Conservation (phyloP, 441 rosid genomes). For the Capsella rubella region DNA sequence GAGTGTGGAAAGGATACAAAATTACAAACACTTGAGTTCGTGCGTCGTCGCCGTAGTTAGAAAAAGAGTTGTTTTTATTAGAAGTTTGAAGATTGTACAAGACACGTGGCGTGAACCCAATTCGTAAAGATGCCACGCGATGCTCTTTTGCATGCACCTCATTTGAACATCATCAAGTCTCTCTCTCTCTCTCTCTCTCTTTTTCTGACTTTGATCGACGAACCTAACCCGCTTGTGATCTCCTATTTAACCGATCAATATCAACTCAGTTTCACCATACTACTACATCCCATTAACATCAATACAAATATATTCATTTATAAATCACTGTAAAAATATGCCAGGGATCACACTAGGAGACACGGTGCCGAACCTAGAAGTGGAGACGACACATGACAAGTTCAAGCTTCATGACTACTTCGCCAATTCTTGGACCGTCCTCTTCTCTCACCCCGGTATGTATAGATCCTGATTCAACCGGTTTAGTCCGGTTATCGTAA, state of each 20-base stretch:
- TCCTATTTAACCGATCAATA: slow-evolving; percentile 30
- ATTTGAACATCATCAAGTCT: slow-evolving; percentile 20
- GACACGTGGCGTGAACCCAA: slow-evolving; percentile 31
- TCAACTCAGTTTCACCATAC: neutral
- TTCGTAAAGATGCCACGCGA: slow-evolving; percentile 35
- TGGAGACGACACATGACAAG: slow-evolving; percentile 68
- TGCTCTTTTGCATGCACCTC: slow-evolving; percentile 38
- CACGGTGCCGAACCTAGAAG: slow-evolving; percentile 64
- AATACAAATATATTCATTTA: neutral
- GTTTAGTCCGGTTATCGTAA: neutral
- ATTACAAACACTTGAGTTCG: slow-evolving; percentile 17
- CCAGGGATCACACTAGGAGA: slow-evolving; percentile 85
- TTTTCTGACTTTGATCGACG: slow-evolving; percentile 18
- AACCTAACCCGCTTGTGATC: slow-evolving; percentile 17
- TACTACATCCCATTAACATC: neutral
- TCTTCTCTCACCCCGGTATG: slow-evolving; percentile 83
- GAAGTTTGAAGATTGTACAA: neutral
- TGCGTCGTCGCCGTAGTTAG: neutral
- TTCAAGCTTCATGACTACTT: slow-evolving; percentile 76
- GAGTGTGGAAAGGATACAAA: neutral
- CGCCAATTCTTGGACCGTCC: slow-evolving; percentile 65
- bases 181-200: neutral
- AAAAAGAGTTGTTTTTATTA: slow-evolving; percentile 8
- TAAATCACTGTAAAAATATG: slow-evolving; percentile 43
- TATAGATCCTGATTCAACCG: neutral